Percentiles rank a stretch among this genome's conserved stretches.
Evolutionary conservation across 2,329 filamentous ascomycete genomes (phyloP).

Genomic region (Penicillium frequentans): DNA sequence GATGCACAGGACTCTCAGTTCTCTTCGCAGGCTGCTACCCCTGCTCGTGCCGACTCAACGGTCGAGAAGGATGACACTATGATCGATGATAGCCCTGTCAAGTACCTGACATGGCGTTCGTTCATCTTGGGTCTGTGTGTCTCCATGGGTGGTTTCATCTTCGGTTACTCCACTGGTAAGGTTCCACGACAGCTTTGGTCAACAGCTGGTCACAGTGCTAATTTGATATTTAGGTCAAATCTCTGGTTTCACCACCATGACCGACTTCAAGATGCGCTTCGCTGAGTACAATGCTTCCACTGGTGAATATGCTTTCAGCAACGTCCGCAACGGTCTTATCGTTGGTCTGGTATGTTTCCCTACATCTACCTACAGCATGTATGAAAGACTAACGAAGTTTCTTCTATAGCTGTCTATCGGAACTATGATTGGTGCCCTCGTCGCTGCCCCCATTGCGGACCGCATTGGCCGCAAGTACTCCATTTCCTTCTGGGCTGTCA

Average conservation of each 20-base stretch:
- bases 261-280: slow-evolving; percentile 46
- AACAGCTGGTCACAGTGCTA: neutral
- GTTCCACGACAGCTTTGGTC: slow-evolving; percentile 6
- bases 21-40: slow-evolving; percentile 34
- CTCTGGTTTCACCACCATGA: slow-evolving; percentile 48
- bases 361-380: neutral
- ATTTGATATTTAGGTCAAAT: slow-evolving; percentile 37
- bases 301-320: slow-evolving; percentile 41
- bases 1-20: slow-evolving; percentile 25
- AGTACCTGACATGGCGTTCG: slow-evolving; percentile 44
- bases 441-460: slow-evolving; percentile 47
- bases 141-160: slow-evolving; percentile 51
- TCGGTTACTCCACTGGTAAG: slow-evolving; percentile 46
- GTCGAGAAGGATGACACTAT: slow-evolving; percentile 34
- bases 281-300: slow-evolving; percentile 31
- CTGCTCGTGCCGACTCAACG: slow-evolving; percentile 32
- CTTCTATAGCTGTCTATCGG: slow-evolving; percentile 43
- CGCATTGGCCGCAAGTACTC: slow-evolving; percentile 47
- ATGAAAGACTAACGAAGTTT: neutral
- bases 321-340: slow-evolving; percentile 47
- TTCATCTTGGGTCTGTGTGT: slow-evolving; percentile 47
- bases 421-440: slow-evolving; percentile 43
- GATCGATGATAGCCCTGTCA: slow-evolving; percentile 44
- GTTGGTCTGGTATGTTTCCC: slow-evolving; percentile 40
- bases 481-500: slow-evolving; percentile 45